Conservation (phyloP, 495 filamentous ascomycete genomes). For the Penicillium roqueforti region DNA sequence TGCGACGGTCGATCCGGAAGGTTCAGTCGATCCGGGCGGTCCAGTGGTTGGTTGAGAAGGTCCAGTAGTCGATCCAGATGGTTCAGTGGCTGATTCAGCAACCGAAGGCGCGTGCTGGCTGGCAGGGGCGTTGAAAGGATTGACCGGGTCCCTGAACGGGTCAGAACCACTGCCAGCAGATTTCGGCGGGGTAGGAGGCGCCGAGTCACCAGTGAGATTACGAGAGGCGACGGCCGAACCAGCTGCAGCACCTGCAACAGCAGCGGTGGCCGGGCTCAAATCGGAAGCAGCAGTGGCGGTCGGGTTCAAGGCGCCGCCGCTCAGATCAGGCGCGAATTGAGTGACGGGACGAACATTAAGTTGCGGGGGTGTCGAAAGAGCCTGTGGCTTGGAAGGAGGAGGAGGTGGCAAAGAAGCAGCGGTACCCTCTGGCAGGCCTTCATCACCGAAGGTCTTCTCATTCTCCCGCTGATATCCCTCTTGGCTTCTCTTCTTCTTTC, state of each 20-base stretch:
- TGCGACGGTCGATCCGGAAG: slow-evolving; percentile 23
- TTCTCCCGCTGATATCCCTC: slow-evolving; percentile 48
- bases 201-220: slow-evolving; percentile 35
- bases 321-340: slow-evolving; percentile 73
- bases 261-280: slow-evolving; percentile 17
- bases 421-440: slow-evolving; percentile 21
- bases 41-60: too few species aligned
- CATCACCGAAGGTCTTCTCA: slow-evolving; percentile 45
- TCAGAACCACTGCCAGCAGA: slow-evolving; percentile 43
- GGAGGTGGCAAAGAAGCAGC: slow-evolving; percentile 34
- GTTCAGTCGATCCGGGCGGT: too few species aligned
- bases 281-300: slow-evolving; percentile 37
- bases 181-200: slow-evolving; percentile 34
- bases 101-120: slow-evolving; percentile 18
- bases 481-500: slow-evolving; percentile 56
- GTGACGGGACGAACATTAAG: slow-evolving; percentile 85
- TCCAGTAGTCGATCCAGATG: slow-evolving; percentile 26
- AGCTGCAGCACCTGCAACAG: slow-evolving; percentile 26
- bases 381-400: slow-evolving; percentile 26
- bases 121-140: slow-evolving; percentile 44
- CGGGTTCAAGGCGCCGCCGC: slow-evolving; percentile 30
- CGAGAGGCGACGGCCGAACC: slow-evolving; percentile 31
- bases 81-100: slow-evolving; percentile 21
- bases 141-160: slow-evolving; percentile 46
- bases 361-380: slow-evolving; percentile 64